Conservation (phyloP, 371 early-diverging fungal genomes). For the Mucor sp. region DNA sequence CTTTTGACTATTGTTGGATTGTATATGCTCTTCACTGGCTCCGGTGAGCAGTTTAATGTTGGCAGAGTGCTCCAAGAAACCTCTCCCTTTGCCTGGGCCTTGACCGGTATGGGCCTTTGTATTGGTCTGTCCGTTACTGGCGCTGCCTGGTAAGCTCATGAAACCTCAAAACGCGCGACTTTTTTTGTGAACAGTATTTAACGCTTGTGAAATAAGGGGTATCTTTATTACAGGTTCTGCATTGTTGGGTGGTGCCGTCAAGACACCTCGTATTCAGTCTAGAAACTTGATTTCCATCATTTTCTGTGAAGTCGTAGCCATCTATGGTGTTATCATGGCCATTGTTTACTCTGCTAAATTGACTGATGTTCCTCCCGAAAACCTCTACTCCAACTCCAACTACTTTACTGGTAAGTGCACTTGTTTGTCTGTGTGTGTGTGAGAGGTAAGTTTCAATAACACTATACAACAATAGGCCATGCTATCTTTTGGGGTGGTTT, state of each 20-base stretch:
- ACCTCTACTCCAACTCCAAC: constrained; percentile 56
- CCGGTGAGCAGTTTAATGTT: constrained; percentile 85
- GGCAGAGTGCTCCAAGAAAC: constrained; percentile 78
- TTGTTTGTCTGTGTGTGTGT: background rate
- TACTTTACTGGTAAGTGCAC: constrained; percentile 59
- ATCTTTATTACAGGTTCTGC: constrained; percentile 93
- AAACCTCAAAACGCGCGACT: constrained; percentile 7
- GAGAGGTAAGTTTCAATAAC: background rate
- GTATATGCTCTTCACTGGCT: constrained; percentile 85
- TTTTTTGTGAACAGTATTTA: too few species aligned
- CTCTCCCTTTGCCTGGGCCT: constrained; percentile 91
- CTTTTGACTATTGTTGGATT: constrained; percentile 57
- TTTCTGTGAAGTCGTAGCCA: constrained; percentile 99
- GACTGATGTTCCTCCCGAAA: constrained; percentile 47
- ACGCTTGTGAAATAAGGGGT: constrained; percentile 64
- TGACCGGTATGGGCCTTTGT: constrained; percentile 84
- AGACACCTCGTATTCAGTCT: constrained; percentile 92
- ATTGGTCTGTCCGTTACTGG: constrained; percentile 93
- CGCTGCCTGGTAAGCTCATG: constrained; percentile 84
- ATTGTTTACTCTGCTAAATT: constrained; percentile 94
- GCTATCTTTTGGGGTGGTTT: constrained; percentile 97
- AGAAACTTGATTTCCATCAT: constrained; percentile 97
- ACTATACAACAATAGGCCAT: constrained; percentile 56
- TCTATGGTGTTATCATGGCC: constrained; percentile 97
- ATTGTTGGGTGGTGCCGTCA: constrained; percentile 91